Conservation (phyloP, 495 filamentous ascomycete genomes). For the Annulohypoxylon stygium region DNA sequence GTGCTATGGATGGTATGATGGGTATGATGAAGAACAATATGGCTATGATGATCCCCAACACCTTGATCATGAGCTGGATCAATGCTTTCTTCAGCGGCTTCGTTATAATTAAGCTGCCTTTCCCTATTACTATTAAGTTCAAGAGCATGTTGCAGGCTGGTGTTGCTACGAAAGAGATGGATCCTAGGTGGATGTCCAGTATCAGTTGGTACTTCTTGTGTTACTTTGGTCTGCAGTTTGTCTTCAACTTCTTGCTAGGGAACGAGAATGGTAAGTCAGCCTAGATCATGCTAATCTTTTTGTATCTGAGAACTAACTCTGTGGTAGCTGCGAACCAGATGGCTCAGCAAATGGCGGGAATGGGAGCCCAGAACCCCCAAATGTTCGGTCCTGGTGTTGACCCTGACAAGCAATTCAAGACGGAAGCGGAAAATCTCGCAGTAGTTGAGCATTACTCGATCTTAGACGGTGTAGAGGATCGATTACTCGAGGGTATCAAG, state of each 20-base stretch:
- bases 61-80: slow-evolving; percentile 99
- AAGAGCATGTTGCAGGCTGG: slow-evolving; percentile 99
- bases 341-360: slow-evolving; percentile 90
- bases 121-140: slow-evolving; percentile 97
- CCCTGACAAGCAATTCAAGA: slow-evolving; percentile 91
- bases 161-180: slow-evolving; percentile 93
- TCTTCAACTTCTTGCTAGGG: slow-evolving; percentile 97
- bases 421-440: slow-evolving; percentile 93
- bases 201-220: slow-evolving; percentile 99
- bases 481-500: slow-evolving; percentile 73
- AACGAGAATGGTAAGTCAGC: slow-evolving; percentile 86
- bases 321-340: slow-evolving; percentile 90
- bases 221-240: slow-evolving; percentile 93
- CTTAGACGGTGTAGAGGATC: slow-evolving; percentile 85
- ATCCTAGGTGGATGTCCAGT: slow-evolving; percentile 97
- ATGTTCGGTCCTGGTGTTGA: slow-evolving; percentile 96
- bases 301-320: slow-evolving; percentile 26
- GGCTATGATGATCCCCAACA: slow-evolving; percentile 99
- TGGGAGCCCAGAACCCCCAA: slow-evolving; percentile 74
- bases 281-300: neutral
- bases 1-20: slow-evolving; percentile 99
- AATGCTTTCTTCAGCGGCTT: slow-evolving; percentile 99
- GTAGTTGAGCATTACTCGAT: slow-evolving; percentile 94
- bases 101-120: slow-evolving; percentile 98
- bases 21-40: slow-evolving; percentile 99